These are phyloP conservation scores for Voacanga thouarsii DNA, from an alignment of 257 asterid species.

Conservation along the genomic window DNA sequence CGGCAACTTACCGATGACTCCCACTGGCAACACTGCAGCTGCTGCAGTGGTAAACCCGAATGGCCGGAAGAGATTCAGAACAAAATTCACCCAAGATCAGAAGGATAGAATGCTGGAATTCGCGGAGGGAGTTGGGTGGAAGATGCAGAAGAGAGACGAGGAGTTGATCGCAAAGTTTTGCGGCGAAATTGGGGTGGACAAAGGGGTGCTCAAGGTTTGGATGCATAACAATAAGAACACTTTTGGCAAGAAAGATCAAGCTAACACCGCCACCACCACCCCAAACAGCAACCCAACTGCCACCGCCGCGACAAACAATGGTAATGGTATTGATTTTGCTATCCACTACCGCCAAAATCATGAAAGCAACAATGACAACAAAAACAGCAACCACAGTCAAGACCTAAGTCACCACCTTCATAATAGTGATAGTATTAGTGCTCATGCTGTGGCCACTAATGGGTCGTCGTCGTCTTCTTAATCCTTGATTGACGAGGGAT, in stretches of 20 bases:
- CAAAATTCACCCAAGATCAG: constrained; percentile 63
- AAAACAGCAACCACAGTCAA: constrained; percentile 26
- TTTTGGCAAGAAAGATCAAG: constrained; percentile 48
- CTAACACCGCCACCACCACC: constrained; percentile 14
- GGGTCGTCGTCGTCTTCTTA: constrained; percentile 63
- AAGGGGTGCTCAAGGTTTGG: constrained; percentile 81
- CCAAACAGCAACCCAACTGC: constrained; percentile 14
- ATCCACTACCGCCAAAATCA: constrained; percentile 33
- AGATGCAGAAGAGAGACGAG: constrained; percentile 76
- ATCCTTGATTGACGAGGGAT: constrained; percentile 24
- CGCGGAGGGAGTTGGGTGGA: constrained; percentile 69
- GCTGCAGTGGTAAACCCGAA: constrained; percentile 20
- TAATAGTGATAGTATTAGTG: constrained; percentile 19
- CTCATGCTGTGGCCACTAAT: constrained; percentile 40
- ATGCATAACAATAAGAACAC: constrained; percentile 86
- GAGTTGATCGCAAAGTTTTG: constrained; percentile 52
- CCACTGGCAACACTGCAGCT: constrained; percentile 21
- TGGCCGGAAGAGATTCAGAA: constrained; percentile 66
- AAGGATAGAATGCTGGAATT: constrained; percentile 71
- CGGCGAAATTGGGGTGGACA: constrained; percentile 56
- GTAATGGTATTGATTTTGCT: constrained; percentile 19
- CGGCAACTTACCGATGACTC: constrained; percentile 25
- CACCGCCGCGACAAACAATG: not conserved
- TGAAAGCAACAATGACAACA: constrained; percentile 27
- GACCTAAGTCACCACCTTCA: constrained; percentile 26